phyloP scores from a whole-genome alignment of 2,329 filamentous ascomycete species.

The Geosmithia morbida region DNA sequence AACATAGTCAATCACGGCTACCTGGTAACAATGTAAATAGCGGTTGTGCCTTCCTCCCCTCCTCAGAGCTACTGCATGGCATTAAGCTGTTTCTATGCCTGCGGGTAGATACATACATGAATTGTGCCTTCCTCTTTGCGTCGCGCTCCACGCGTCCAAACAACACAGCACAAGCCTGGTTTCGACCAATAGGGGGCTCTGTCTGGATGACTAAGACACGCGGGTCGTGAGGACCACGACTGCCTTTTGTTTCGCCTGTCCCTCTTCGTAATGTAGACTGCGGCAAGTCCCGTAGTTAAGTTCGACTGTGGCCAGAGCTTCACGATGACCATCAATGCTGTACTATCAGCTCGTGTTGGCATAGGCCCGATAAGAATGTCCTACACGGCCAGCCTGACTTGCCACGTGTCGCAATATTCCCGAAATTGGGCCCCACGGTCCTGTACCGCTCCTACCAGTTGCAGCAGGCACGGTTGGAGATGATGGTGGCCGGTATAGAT shows the following conservation, averaged over 20 bases:
- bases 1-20: neutral
- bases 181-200: neutral
- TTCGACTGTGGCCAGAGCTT: neutral
- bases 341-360: neutral
- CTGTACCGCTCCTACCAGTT: neutral
- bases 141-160: neutral
- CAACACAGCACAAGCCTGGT: neutral
- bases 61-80: neutral
- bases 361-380: neutral
- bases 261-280: no score
- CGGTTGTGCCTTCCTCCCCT: neutral
- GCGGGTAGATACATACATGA: neutral
- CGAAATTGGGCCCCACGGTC: neutral
- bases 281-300: neutral
- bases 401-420: neutral
- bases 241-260: neutral
- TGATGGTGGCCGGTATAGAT: neutral
- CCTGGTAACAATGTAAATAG: neutral
- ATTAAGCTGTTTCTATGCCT: neutral
- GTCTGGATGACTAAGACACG: slow-evolving; percentile 1
- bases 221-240: neutral
- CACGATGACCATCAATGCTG: neutral
- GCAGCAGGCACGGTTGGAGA: neutral
- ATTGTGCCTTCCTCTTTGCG: neutral
- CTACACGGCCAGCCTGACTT: neutral